Evolutionary conservation across 768 basidiomycete genomes (phyloP), one percentile per base, ranked within the genome.

Genomic region (Collybiopsis luxurians): DNA sequence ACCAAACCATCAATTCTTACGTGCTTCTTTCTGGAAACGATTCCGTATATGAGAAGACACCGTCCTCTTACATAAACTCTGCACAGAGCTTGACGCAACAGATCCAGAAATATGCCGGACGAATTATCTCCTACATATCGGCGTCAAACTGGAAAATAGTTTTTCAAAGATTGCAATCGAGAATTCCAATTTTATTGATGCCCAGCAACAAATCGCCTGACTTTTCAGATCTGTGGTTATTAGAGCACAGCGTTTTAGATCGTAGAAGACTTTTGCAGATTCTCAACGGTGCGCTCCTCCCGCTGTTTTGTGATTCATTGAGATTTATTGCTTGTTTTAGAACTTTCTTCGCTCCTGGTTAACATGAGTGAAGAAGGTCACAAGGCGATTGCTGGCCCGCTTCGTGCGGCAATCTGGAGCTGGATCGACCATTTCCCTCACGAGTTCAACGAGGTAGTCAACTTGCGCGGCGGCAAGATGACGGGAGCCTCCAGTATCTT

Each of bases 401-500:
- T 96, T 34, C 83, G 92, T 21, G 77, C 81, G 27, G 91, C 90
- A 1, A 75, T 96, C 26, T 95, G 94, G 93, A 92, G 89, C 60
- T 96, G 92, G 92, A 85, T 95, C 30, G 85, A 89, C 28, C 75
- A 82, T 23, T 90, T 87, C 64, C 87, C 91, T 0, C 72, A 75
- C 4, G 91, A 97, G 66, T 96, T 86, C 67, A 86, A 87, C 53
- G 86, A 92, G 6, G 78, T 83, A 4, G 78, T 93, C 36, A 76
- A 80, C 9, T 74, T 77, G 2, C 78, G 86, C 44, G 83, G 86
- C 27, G 23, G 36, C 6, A 79, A 74, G 45, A 75, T 90, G 12
- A 95, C 96, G 57, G 91, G 89, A 42, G 84, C 86, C 0, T 87
- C 93, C 0, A 93, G 90, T 7, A 82, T 95, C 2, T 96, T 93